phyloP scores from a whole-genome alignment of 1,284 basidiomycete genomes.

The Mycosarcoma maydis region DNA sequence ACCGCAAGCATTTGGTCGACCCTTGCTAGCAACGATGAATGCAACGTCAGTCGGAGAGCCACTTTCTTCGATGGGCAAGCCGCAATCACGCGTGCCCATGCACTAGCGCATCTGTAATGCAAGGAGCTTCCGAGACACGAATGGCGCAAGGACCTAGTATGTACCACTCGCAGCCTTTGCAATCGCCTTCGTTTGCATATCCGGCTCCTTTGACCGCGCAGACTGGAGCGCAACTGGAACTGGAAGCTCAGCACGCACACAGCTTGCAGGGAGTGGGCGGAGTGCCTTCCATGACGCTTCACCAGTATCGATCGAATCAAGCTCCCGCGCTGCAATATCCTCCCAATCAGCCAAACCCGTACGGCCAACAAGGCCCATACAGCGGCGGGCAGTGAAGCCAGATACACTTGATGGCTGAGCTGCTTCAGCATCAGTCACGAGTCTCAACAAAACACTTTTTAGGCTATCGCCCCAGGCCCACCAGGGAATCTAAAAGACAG shows the following conservation, averaged over 20 bases:
- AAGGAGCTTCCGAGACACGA: not conserved
- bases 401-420: too few species aligned
- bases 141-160: conserved; percentile 1
- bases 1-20: not conserved
- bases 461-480: too few species aligned
- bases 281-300: conserved; percentile 5
- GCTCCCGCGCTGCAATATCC: conserved; percentile 7
- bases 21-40: not conserved
- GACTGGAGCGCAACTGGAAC: not conserved
- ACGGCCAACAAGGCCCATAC: conserved; percentile 12
- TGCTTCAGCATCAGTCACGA: too few species aligned
- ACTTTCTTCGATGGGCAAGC: not conserved
- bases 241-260: not conserved
- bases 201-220: not conserved
- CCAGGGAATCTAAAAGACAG: too few species aligned
- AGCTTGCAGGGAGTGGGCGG: not conserved
- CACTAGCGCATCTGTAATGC: conserved; percentile 8
- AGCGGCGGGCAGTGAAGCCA: conserved; percentile 9
- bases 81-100: conserved; percentile 27
- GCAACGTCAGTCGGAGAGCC: too few species aligned
- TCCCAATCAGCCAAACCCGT: not conserved
- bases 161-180: conserved; percentile 8
- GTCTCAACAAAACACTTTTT: too few species aligned
- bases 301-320: conserved; percentile 8
- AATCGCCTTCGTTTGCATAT: not conserved